Conservation (phyloP, 306 rosid genomes). For the Malus asiatica region DNA sequence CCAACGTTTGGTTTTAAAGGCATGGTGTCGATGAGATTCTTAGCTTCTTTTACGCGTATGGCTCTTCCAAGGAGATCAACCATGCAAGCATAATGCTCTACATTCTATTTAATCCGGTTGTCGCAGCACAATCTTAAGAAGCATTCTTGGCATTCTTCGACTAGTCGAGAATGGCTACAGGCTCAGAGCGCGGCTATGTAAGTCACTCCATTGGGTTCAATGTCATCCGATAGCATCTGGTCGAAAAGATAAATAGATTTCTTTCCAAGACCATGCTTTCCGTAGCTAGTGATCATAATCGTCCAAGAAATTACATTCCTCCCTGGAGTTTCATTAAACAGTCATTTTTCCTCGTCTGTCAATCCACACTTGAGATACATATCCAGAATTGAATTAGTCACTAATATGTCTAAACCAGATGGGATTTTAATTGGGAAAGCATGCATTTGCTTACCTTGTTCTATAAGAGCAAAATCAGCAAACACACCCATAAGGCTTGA, state of each 20-base stretch:
- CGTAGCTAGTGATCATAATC: constrained; percentile 61
- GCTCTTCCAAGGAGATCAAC: constrained; percentile 65
- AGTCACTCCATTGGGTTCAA: constrained; percentile 46
- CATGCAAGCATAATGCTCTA: constrained; percentile 64
- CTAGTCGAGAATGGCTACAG: constrained; percentile 60
- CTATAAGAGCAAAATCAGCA: constrained; percentile 52
- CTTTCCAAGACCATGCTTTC: constrained; percentile 54
- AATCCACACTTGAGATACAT: constrained; percentile 66
- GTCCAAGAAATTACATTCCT: constrained; percentile 64
- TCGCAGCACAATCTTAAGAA: constrained; percentile 36
- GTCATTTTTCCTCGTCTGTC: constrained; percentile 37
- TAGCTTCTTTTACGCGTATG: constrained; percentile 46
- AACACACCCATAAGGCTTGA: constrained; percentile 54
- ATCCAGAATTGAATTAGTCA: constrained; percentile 52
- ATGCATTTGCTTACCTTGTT: constrained; percentile 66
- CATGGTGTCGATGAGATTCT: constrained; percentile 46
- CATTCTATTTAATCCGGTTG: constrained; percentile 21
- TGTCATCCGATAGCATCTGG: constrained; percentile 31
- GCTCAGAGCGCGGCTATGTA: constrained; percentile 62
- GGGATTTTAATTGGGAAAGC: constrained; percentile 45
- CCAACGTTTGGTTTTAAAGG: constrained; percentile 49
- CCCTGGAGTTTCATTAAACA: constrained; percentile 30
- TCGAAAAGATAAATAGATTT: constrained; percentile 40
- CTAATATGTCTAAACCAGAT: constrained; percentile 47
- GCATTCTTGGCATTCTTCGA: constrained; percentile 42